Evolutionary conservation across 2,329 filamentous ascomycete genomes (phyloP).

Genomic region (Botrytis elliptica): DNA sequence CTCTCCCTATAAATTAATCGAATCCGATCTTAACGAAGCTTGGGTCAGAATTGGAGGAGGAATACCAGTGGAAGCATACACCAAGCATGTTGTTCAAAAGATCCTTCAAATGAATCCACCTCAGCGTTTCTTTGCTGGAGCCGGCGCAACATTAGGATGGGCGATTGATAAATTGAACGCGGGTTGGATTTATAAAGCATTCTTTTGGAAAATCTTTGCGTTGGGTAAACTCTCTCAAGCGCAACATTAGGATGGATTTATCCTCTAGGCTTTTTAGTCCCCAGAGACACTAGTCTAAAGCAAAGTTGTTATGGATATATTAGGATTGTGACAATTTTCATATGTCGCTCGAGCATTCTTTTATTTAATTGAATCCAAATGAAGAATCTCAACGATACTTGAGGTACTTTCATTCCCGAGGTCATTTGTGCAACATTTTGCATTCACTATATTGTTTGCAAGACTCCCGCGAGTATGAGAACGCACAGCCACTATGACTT

Average conservation of each 20-base stretch:
- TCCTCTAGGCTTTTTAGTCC: not conserved
- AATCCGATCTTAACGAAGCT: not conserved
- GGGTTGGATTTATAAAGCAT: not conserved
- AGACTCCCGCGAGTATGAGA: not conserved
- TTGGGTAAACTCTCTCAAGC: not conserved
- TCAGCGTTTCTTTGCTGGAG: not conserved
- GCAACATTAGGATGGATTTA: not conserved
- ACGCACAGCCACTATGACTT: not conserved
- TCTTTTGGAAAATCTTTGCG: not conserved
- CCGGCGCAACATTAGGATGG: constrained; percentile 1
- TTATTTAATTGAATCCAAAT: not conserved
- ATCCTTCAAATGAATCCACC: not conserved
- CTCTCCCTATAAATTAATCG: not conserved
- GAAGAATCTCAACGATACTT: not conserved
- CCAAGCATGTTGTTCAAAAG: not conserved
- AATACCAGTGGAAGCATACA: not conserved
- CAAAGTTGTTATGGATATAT: not conserved
- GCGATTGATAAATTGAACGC: not conserved
- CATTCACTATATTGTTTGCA: not conserved
- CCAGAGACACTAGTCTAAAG: not conserved
- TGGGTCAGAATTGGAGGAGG: not conserved
- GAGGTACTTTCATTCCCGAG: not conserved
- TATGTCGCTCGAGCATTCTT: not conserved
- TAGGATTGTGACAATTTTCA: not conserved
- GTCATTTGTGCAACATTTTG: too few relatives aligned